Percentiles rank a stretch among this genome's conserved stretches.
These are phyloP conservation scores for Cyberlindnera subsufficiens DNA, from an alignment of 805 yeast genomes.

Conservation along the genomic window DNA sequence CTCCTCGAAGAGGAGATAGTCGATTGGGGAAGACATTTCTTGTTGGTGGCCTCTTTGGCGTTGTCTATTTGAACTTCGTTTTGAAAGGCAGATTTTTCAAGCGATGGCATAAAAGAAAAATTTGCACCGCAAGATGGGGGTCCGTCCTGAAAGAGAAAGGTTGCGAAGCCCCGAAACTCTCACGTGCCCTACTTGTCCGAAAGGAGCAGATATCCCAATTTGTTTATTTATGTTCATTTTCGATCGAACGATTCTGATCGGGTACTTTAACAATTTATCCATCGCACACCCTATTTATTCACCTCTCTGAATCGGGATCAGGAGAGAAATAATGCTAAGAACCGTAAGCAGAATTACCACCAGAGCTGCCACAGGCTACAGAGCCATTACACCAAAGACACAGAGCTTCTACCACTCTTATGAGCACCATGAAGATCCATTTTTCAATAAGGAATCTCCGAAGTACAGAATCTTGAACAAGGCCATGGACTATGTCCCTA, in stretches of 20 bases:
- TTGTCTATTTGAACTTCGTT: too few relatives aligned
- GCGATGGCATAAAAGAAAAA: constrained; percentile 3
- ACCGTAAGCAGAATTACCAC: not conserved
- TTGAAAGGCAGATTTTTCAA: not conserved
- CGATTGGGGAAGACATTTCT: constrained; percentile 53
- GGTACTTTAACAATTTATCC: too few relatives aligned
- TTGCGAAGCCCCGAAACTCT: not conserved
- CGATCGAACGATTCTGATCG: too few relatives aligned
- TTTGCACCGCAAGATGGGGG: constrained; percentile 5
- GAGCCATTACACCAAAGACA: not conserved
- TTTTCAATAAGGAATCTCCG: constrained; percentile 23
- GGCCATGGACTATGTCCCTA: constrained; percentile 40
- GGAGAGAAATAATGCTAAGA: not conserved
- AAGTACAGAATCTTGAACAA: constrained; percentile 35
- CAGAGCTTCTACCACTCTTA: constrained; percentile 24
- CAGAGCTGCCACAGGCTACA: not conserved
- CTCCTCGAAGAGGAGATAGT: constrained; percentile 93
- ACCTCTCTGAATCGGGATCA: too few relatives aligned
- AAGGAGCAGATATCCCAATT: not conserved
- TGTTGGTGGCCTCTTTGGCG: constrained; percentile 1
- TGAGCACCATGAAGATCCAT: constrained; percentile 21
- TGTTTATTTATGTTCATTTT: not conserved
- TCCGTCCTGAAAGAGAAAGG: not conserved
- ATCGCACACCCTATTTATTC: too few relatives aligned
- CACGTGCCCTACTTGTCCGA: not conserved